Evolutionary conservation across 306 rosid genomes (phyloP), one percentile per base, ranked within the genome.

Genomic region (Rubus parviflorus): DNA sequence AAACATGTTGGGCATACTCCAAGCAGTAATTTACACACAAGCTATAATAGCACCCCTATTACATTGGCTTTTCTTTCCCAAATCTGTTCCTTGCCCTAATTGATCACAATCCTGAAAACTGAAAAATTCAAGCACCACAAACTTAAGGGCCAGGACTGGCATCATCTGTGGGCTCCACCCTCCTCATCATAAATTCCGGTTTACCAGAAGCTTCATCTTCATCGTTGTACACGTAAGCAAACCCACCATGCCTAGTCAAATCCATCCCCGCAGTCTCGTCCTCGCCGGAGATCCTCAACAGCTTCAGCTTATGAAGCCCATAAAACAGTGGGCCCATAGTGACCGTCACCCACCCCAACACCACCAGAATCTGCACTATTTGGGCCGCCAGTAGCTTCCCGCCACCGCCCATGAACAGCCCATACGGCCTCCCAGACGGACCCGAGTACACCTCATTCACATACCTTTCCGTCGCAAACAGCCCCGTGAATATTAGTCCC

Each of bases 191-290:
- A 56, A 81, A 85, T 51, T 64, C 79, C 1, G 80, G 77, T 20
- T 40, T 63, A 46, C 3, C 9, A 0, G 88, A 85, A 7, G 40
- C 53, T 56, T 83, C 80, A 2, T 83, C 85, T 17, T 86, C 83
- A 15, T 80, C 89, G 14, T 77, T 60, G 52, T 92, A 92, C 2
- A 79, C 89, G 41, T 92, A 92, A 38, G 97, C 96, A 78, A 92
- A 90, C 3, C 97, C 96, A 12, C 98, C 98, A 60, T 93, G 98
- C 73, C 84, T 80, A 0, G 94, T 90, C 81, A 86, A 2, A 68
- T 90, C 98, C 94, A 90, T 85, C 19, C 98, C 97, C 3, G 88
- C 89, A 74, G 77, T 84, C 81, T 93, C 97, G 40, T 89, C 94
- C 3, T 90, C 86, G 3, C 40, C 65, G 0, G 94, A 90, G 4